Base-by-base conservation (phyloP, 164 flowering plant genomes). In the Hamamelis virginiana region DNA sequence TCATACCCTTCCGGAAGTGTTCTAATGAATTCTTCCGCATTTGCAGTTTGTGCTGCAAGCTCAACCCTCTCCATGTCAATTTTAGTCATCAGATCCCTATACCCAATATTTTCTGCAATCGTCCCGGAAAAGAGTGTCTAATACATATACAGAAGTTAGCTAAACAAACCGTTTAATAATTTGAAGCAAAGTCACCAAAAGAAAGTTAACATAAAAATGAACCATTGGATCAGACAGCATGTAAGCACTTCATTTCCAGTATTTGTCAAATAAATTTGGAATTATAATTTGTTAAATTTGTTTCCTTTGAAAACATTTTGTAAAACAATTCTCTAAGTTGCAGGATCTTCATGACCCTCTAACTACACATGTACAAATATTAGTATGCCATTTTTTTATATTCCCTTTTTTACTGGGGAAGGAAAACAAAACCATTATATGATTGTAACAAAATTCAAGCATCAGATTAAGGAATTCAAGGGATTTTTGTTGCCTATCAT, bases 31-130 rank as follows among this genome's bases (percentile, higher is more conserved):
- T 87, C 97, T 78, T 93, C 95, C 8, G 96, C 97, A 85, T 91
- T 88, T 71, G 98, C 99, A 64, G 80, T 79, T 76, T 62, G 77
- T 64, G 98, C 96, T 9, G 92, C 95, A 76, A 75, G 63, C 80
- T 83, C 75, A 68, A 89, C 97, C 75, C 78, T 84, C 47, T 78
- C 89, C 91, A 91, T 80, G 76, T 96, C 87, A 68, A 96, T 89
- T 69, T 78, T 65, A 43, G 79, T 75, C 76, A 81, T 82, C 62
- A 89, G 68, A 84, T 96, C 98, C 71, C 83, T 82, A 66, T 93
- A 93, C 26, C 97, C 99, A 77, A 96, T 91, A 75, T 96, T 96
- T 81, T 96, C 98, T 69, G 97, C 97, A 63, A 96, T 85, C 18
- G 96, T 89, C 64, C 99, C 99, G 41, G 99, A 81, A 77, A 96